Base-by-base conservation (phyloP, 768 basidiomycete genomes). In the Termitomyces heimii region DNA sequence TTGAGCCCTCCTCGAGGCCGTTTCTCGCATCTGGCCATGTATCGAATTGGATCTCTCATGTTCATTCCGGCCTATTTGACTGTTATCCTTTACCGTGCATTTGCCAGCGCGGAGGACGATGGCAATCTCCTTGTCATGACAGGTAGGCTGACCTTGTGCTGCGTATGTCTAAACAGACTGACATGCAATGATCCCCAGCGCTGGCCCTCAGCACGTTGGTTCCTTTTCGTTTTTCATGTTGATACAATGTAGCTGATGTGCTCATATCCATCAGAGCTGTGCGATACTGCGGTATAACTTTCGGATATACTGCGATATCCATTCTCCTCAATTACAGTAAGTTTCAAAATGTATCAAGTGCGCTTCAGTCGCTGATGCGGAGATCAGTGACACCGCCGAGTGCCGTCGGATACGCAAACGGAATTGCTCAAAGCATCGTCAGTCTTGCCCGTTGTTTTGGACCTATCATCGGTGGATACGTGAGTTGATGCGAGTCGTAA, bases 381-480 rank as follows among this genome's bases (percentile, higher is more conserved):
- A 46, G 57, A 46, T 56, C 57, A 94, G 92, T 96, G 89, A 92
- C 94, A 0, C 94, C 96, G 2, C 93, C 94, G 1, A 79, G 81
- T 39, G 85, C 92, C 8, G 84, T 98, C 40, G 92, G 94, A 7
- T 84, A 92, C 58, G 92, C 96, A 10, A 99, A 98, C 67, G 97
- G 96, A 18, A 84, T 96, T 22, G 97, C 94, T 0, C 97, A 99
- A 71, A 94, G 92, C 66, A 89, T 93, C 32, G 95, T 96, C 60
- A 94, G 92, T 61, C 83, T 96, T 26, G 92, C 95, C 4, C 83
- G 97, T 40, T 97, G 94, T 73, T 66, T 92, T 37, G 97, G 93
- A 22, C 93, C 94, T 22, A 82, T 93, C 40, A 75, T 92, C 18
- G 91, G 91, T 47, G 91, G 92, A 44, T 89, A 86, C 68, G 92